phyloP scores from a whole-genome alignment of 805 yeast genomes.

The Kuraishia hungarica region DNA sequence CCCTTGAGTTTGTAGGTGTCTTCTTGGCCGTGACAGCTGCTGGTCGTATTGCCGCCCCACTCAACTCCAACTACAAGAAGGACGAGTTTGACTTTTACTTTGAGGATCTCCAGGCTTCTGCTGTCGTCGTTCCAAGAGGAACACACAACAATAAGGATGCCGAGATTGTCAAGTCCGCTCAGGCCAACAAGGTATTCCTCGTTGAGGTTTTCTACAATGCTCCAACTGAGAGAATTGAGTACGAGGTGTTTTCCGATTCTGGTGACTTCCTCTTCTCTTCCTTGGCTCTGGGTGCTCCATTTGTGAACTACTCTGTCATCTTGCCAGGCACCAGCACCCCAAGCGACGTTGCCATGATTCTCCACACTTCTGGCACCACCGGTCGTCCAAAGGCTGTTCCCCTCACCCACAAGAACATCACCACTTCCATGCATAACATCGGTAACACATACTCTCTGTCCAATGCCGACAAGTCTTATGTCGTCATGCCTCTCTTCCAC shows the following conservation, averaged over 20 bases:
- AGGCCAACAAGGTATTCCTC: constrained; percentile 34
- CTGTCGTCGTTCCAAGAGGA: constrained; percentile 51
- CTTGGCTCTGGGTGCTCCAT: constrained; percentile 20
- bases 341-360: constrained; percentile 51
- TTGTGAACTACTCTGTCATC: constrained; percentile 15
- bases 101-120: constrained; percentile 48
- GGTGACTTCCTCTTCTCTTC: neutral
- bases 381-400: constrained; percentile 75
- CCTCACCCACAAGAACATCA: constrained; percentile 53
- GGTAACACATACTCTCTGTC: constrained; percentile 46
- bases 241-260: constrained; percentile 14
- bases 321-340: constrained; percentile 37
- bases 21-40: constrained; percentile 51
- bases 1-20: constrained; percentile 46
- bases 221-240: constrained; percentile 33
- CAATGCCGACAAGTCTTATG: constrained; percentile 41
- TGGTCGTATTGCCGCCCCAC: constrained; percentile 57
- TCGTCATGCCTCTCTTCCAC: constrained; percentile 74
- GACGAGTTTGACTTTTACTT: constrained; percentile 58
- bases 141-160: constrained; percentile 22
- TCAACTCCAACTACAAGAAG: constrained; percentile 55
- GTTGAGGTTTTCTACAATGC: constrained; percentile 43
- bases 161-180: constrained; percentile 44
- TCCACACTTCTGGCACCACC: constrained; percentile 73
- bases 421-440: constrained; percentile 52